Conservation (phyloP, 163 green algal species). For the Coccomyxa subellipsoidea region DNA sequence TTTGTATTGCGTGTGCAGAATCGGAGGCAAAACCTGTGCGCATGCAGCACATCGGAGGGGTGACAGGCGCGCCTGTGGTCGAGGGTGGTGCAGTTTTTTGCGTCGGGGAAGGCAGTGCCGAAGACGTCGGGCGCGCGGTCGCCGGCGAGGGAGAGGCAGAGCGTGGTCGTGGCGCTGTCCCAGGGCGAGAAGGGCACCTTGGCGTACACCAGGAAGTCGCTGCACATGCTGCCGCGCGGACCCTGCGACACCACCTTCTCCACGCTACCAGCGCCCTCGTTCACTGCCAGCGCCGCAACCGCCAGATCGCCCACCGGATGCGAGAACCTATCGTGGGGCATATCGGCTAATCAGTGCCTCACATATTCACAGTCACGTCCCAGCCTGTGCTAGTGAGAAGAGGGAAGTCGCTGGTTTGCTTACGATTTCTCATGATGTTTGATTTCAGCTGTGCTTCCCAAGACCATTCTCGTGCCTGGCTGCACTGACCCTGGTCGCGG, state of each 20-base stretch:
- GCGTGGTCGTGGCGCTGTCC: slow-evolving; percentile 17
- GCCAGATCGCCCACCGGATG: slow-evolving; percentile 25
- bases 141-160: slow-evolving; percentile 24
- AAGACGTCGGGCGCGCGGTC: slow-evolving; percentile 17
- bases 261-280: slow-evolving; percentile 18
- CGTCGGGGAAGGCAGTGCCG: slow-evolving; percentile 24
- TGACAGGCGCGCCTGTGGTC: slow-evolving; percentile 23
- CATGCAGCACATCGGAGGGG: background rate
- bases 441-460: too few relatives aligned
- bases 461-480: too few relatives aligned
- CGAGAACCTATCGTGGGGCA: slow-evolving; percentile 21
- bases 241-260: slow-evolving; percentile 15
- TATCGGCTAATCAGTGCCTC: too few relatives aligned
- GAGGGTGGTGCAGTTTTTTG: slow-evolving; percentile 14
- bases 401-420: too few relatives aligned
- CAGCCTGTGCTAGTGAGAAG: too few relatives aligned
- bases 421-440: too few relatives aligned
- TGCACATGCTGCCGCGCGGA: slow-evolving; percentile 18
- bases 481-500: too few relatives aligned
- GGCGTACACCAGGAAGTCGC: slow-evolving; percentile 19
- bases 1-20: too few relatives aligned
- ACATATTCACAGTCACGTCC: too few relatives aligned
- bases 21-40: background rate
- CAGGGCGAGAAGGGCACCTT: slow-evolving; percentile 27
- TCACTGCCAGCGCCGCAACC: slow-evolving; percentile 10